These are phyloP conservation scores for Vicia villosa DNA, from an alignment of 306 rosid genomes.

Conservation along the genomic window DNA sequence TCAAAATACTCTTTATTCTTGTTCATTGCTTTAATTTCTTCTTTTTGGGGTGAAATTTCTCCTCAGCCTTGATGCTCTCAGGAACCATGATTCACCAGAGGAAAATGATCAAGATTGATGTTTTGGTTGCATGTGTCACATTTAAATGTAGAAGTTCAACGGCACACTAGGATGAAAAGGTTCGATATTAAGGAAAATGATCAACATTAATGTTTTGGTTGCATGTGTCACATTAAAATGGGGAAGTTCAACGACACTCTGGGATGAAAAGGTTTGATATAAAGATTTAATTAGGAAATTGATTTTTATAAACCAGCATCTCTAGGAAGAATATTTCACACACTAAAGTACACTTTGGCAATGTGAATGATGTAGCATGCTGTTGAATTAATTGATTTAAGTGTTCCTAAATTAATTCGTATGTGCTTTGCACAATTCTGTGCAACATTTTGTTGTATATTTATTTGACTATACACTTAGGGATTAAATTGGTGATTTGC, in stretches of 20 bases:
- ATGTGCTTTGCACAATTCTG: slow-evolving; percentile 11
- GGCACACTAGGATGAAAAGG: slow-evolving; percentile 21
- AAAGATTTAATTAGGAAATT: slow-evolving; percentile 34
- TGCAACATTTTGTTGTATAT: slow-evolving; percentile 15
- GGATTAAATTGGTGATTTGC: not conserved
- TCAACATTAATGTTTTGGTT: slow-evolving; percentile 35
- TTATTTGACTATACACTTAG: slow-evolving; percentile 3
- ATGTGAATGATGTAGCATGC: slow-evolving; percentile 26
- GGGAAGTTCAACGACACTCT: slow-evolving; percentile 29
- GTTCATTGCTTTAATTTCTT: slow-evolving; percentile 10
- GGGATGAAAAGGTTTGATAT: slow-evolving; percentile 28
- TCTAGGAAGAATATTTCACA: slow-evolving; percentile 26
- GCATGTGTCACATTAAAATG: slow-evolving; percentile 13
- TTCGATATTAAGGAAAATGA: slow-evolving; percentile 24
- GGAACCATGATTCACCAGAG: slow-evolving; percentile 39
- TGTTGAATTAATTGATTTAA: slow-evolving; percentile 36
- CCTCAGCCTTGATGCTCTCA: slow-evolving; percentile 64
- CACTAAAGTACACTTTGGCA: slow-evolving; percentile 16
- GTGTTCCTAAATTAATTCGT: slow-evolving; percentile 1
- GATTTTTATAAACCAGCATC: slow-evolving; percentile 29
- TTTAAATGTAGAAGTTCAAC: slow-evolving; percentile 33
- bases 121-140: slow-evolving; percentile 12
- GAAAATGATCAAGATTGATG: slow-evolving; percentile 35
- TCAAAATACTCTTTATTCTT: slow-evolving; percentile 25
- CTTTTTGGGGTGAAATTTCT: slow-evolving; percentile 33